Evolutionary conservation across 2,329 filamentous ascomycete species (phyloP).

Genomic region (Xylariales sp.): DNA sequence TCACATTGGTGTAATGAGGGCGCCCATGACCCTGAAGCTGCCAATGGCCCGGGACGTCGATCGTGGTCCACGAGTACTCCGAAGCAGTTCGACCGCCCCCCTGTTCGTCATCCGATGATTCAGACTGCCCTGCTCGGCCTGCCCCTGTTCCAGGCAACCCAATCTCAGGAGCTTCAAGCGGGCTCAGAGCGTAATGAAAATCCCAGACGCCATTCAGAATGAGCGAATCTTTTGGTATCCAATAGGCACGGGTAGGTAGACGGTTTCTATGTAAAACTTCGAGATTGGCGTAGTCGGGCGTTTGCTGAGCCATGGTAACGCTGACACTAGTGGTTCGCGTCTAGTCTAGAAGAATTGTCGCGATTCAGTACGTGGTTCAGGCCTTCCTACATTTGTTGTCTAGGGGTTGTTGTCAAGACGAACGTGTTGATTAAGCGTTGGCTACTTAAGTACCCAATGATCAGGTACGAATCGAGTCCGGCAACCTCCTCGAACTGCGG

Average conservation of each 20-base stretch:
- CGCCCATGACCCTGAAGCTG: conserved; percentile 63
- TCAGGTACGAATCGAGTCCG: too few species aligned
- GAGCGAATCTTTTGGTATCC: conserved; percentile 44
- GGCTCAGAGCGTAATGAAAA: conserved; percentile 45
- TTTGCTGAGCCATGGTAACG: too few species aligned
- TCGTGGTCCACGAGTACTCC: conserved; percentile 44
- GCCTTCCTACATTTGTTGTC: too few species aligned
- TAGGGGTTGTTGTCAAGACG: too few species aligned
- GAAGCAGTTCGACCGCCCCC: too few species aligned
- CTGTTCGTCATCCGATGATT: background rate
- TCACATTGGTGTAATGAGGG: conserved; percentile 66
- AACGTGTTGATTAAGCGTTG: too few species aligned
- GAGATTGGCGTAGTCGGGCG: conserved; percentile 45
- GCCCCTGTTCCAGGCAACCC: too few species aligned
- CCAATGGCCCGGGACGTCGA: conserved; percentile 64
- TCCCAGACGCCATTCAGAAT: conserved; percentile 54
- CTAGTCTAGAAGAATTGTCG: too few species aligned
- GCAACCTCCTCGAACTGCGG: too few species aligned
- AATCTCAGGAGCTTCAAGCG: conserved; percentile 40
- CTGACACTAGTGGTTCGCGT: too few species aligned
- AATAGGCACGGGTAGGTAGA: conserved; percentile 47
- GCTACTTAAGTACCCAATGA: too few species aligned
- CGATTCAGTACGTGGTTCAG: too few species aligned
- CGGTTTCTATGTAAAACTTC: conserved; percentile 49
- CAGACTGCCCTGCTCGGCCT: conserved; percentile 10